Percentiles rank a stretch among this genome's conserved stretches.
phyloP scores from a whole-genome alignment of 164 flowering plant species.

The Berberis thunbergii region DNA sequence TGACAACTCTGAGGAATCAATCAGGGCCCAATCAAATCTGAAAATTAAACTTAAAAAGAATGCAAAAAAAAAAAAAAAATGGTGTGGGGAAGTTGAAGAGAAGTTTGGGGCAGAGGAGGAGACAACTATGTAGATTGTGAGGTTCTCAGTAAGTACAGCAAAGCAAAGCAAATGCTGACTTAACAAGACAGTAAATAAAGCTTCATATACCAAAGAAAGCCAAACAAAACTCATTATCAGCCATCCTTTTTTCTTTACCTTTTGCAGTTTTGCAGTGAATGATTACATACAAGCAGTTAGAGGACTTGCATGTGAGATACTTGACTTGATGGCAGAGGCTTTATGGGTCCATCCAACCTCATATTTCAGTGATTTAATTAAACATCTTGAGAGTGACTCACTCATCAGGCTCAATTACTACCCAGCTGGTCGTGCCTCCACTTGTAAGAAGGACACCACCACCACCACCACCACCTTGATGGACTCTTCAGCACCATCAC shows the following conservation, averaged over 20 bases:
- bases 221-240: not conserved
- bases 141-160: too few relatives aligned
- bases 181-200: not conserved
- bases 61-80: too few relatives aligned
- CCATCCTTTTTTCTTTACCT: too few relatives aligned
- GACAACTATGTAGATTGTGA: too few relatives aligned
- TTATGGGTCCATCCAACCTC: slow-evolving; percentile 38
- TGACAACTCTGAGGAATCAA: too few relatives aligned
- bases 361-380: slow-evolving; percentile 47
- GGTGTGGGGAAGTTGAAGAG: too few relatives aligned
- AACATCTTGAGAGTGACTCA: slow-evolving; percentile 59
- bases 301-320: slow-evolving; percentile 46
- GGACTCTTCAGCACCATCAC: slow-evolving; percentile 13
- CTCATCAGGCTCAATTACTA: slow-evolving; percentile 75
- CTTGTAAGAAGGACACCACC: not conserved
- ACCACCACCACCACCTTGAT: not conserved
- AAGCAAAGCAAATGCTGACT: too few relatives aligned
- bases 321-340: slow-evolving; percentile 55
- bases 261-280: slow-evolving; percentile 38
- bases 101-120: too few relatives aligned
- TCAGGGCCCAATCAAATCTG: too few relatives aligned
- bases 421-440: slow-evolving; percentile 25
- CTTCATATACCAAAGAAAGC: not conserved
- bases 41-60: too few relatives aligned
- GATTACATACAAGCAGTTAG: slow-evolving; percentile 46